Evolutionary conservation across 2,329 filamentous ascomycete species (phyloP).

Genomic region (Trichoderma hamatum): DNA sequence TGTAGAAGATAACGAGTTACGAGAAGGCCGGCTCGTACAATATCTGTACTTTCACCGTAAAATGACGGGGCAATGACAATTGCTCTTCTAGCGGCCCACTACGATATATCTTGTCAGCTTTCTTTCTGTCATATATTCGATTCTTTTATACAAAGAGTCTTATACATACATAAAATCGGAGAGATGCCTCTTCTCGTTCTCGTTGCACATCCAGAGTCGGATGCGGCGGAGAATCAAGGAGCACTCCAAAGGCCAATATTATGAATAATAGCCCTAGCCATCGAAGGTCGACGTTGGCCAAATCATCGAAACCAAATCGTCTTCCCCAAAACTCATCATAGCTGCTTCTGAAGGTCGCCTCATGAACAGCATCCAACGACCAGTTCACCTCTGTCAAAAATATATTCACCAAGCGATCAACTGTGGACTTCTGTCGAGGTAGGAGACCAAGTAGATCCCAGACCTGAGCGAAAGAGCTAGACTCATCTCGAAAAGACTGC

Average conservation of each 20-base stretch:
- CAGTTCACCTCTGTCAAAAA: constrained; percentile 10
- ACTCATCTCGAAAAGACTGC: constrained; percentile 17
- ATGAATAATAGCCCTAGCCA: constrained; percentile 16
- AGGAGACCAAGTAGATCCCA: constrained; percentile 12
- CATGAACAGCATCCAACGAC: constrained; percentile 19
- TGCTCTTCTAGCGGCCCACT: constrained; percentile 16
- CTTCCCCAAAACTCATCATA: constrained; percentile 20
- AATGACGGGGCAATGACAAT: constrained; percentile 20
- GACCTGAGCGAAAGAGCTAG: constrained; percentile 12
- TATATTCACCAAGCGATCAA: constrained; percentile 13
- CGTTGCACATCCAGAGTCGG: constrained; percentile 9
- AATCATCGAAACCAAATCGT: constrained; percentile 14
- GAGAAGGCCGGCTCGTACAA: constrained; percentile 17
- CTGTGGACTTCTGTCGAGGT: constrained; percentile 5
- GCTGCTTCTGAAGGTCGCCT: constrained; percentile 2
- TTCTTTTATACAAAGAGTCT: neutral
- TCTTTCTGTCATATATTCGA: neutral
- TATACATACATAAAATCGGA: constrained; percentile 8
- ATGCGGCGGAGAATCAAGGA: constrained; percentile 7
- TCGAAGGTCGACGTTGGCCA: constrained; percentile 14
- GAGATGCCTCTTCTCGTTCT: constrained; percentile 20
- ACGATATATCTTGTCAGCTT: neutral
- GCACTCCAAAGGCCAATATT: constrained; percentile 14
- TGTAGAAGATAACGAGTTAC: constrained; percentile 14
- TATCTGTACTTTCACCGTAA: constrained; percentile 16